These are phyloP conservation scores for Sclerotinia trifoliorum DNA, from an alignment of 2,329 filamentous ascomycete species.

Conservation along the genomic window DNA sequence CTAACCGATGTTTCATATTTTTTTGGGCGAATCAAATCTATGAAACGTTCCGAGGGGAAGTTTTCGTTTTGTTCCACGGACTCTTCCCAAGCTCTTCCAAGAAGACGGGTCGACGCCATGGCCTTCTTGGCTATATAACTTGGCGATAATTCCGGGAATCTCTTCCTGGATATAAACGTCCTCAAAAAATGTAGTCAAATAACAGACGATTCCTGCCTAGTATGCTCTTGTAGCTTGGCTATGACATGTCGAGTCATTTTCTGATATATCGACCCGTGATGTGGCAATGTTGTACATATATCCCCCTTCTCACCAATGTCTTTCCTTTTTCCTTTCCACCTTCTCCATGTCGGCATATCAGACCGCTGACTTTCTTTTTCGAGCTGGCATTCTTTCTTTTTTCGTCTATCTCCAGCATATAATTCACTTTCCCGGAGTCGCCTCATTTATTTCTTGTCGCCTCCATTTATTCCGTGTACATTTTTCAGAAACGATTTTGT, in stretches of 20 bases:
- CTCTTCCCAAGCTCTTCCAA: background rate
- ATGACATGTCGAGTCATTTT: slow-evolving; percentile 6
- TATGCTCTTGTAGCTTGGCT: background rate
- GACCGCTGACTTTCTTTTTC: slow-evolving; percentile 6
- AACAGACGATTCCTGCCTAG: background rate
- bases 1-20: background rate
- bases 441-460: background rate
- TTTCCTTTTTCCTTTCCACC: background rate
- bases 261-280: background rate
- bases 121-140: background rate
- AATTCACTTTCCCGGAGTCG: background rate
- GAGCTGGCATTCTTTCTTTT: background rate
- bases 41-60: background rate
- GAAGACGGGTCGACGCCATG: slow-evolving; percentile 9
- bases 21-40: slow-evolving; percentile 1
- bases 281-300: slow-evolving; percentile 2
- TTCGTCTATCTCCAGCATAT: background rate
- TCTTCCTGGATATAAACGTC: background rate
- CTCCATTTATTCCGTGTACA: background rate
- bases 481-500: background rate
- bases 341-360: background rate
- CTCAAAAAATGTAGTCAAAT: slow-evolving; percentile 12
- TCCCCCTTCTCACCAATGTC: background rate
- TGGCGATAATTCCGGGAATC: background rate
- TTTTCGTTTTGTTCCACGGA: background rate